Base-by-base conservation (phyloP, 192 early-diverging fungal genomes). In the Tieghemiomyces parasiticus region DNA sequence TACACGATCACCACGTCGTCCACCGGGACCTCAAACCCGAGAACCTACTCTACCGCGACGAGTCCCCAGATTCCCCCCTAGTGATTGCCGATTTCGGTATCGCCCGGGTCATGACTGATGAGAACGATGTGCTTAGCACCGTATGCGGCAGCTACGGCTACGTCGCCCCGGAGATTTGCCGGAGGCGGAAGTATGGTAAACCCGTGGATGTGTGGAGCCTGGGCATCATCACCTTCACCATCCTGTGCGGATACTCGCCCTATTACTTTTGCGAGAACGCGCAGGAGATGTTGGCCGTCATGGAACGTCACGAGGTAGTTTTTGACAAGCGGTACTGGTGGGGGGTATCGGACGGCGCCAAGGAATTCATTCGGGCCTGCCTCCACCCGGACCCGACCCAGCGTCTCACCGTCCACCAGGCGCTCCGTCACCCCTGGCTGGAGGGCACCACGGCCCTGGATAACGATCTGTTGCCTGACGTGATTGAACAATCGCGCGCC, bases 191-290 rank as follows among this genome's bases (percentile, higher is more conserved):
- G 6, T 88, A 97, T 69, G 86, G 90, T 33, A 89, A 91, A 68
- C 69, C 87, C 22, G 92, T 97, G 1, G 93, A 98, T 68, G 75
- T 98, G 64, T 98, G 92, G 92, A 87, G 87, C 8, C 83, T 94
- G 59, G 93, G 93, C 60, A 81, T 94, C 19, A 87, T 97, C 58
- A 85, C 92, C 33, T 94, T 89, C 65, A 87, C 89, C 32, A 69
- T 92, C 75, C 71, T 90, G 9, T 91, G 87, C 64, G 88, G 88
- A 32, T 91, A 91, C 71, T 75, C 78, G 26, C 88, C 88, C 28
- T 88, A 83, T 69, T 72, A 76, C 62, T 31, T 61, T 29, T 83
- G 73, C 61, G 73, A 81, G 26, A 75, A 81, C 52, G 81, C 81
- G 59, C 74, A 79, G 45, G 67, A 79, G 58, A 61, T 86, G 29